Evolutionary conservation across 371 early-diverging fungal genomes (phyloP), one percentile per base, ranked within the genome.

Genomic region (Furculomyces boomerangus): DNA sequence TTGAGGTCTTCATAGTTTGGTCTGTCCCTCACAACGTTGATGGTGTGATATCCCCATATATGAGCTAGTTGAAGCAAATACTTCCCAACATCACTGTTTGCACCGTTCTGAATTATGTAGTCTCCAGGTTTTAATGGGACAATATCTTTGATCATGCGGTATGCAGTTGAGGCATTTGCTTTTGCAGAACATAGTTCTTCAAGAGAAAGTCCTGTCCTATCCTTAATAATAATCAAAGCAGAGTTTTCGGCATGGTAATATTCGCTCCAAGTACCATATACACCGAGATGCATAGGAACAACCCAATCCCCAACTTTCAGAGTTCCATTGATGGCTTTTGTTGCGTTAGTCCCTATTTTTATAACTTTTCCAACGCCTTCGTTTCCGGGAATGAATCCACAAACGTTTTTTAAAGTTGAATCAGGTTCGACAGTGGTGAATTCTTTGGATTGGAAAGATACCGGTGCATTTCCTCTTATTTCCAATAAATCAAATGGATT

Each of bases 81-180:
- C 60, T 88, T 88, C 0, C 97, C 95, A n/a, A 94, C 97, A 1
- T 81, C 90, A 51, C 88, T 87, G 61, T 92, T 97, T 26, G 85
- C 30, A 54, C 84, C 93, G 64, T 94, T 93, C 62, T 97, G 96
- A 46, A 97, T 78, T 3, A 97, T 73, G 50, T 74, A 88, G 60
- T 90, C 90, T 37, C 90, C 90, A 71, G 55, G 61, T 22, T 74
- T 56, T 49, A 92, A 64, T 2, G 52, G 22, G 2, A 62, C 78
- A 71, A 92, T 94, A 62, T 97, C 94, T 10, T 75, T 70, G 7
- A 96, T 65, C 85, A 94, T 83, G 13, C 93, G 73, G 67, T 88
- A 94, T 5, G 94, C 97, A n/a, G 89, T 85, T 61, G 81, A 80
- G 2, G 89, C 87, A 62, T 96, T 94, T n/a, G 94, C 92, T 8